Conservation (phyloP, 2,329 filamentous ascomycete species). For the Calonectria hawksworthii region DNA sequence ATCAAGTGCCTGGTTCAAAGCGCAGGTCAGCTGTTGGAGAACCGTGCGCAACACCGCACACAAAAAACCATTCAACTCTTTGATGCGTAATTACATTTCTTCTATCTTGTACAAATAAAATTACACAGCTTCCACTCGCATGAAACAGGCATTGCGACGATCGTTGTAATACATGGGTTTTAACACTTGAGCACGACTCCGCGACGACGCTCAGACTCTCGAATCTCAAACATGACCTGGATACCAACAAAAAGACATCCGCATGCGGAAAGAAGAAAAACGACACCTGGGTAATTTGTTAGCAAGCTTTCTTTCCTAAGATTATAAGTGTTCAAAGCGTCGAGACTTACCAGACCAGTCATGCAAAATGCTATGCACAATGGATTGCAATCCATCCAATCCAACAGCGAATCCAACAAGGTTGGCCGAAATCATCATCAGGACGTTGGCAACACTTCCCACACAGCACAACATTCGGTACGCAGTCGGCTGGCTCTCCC, state of each 20-base stretch:
- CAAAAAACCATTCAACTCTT: conserved; percentile 18
- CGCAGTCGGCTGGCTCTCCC: conserved; percentile 75
- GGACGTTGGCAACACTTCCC: conserved; percentile 84
- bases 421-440: conserved; percentile 98
- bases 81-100: conserved; percentile 12
- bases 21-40: background rate
- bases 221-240: conserved; percentile 97
- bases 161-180: background rate
- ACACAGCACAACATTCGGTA: conserved; percentile 87
- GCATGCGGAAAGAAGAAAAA: conserved; percentile 81
- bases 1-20: background rate
- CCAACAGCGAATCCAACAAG: conserved; percentile 96
- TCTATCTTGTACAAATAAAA: conserved; percentile 29
- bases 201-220: conserved; percentile 85
- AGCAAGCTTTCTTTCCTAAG: too few species aligned
- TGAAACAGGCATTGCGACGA: conserved; percentile 1
- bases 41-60: background rate
- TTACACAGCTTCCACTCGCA: conserved; percentile 27
- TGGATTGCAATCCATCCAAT: conserved; percentile 84
- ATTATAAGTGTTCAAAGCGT: too few species aligned
- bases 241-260: conserved; percentile 84
- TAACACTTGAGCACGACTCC: conserved; percentile 89
- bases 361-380: conserved; percentile 81
- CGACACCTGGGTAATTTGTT: conserved; percentile 65
- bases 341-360: conserved; percentile 75